Evolutionary conservation across 768 basidiomycete genomes (phyloP), one percentile per base, ranked within the genome.

Genomic region (Boletus tylopilopsis): DNA sequence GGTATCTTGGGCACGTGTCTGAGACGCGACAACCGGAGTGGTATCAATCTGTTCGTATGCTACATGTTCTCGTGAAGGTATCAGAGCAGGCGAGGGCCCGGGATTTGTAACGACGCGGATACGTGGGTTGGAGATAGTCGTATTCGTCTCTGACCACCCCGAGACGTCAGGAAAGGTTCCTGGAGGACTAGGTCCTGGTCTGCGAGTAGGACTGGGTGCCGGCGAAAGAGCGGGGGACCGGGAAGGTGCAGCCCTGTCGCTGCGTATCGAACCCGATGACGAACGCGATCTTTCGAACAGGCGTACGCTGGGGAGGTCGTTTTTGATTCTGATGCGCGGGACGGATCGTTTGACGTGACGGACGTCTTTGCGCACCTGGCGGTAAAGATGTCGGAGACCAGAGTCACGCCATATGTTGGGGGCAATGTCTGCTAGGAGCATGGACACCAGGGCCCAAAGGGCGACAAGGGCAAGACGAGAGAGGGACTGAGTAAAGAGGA

Each of bases 401-500:
- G 64, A 61, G 42, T 79, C 79, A 15, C 67, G 66, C 71, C 72
- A 78, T 9, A 81, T 48, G 13, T 68, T 69, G 22, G 78, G 74
- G 2, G 73, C 67, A 30, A 81, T 64, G 56, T 81, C 81, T 24
- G 80, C 71, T 35, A 81, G 66, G 25, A 82, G 68, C 68, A 79
- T 72, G 29, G 77, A 77, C 33, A 82, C 58, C 18, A 72, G 66
- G 1, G 80, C 73, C 80, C 80, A 82, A 13, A 81, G 68, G 19
- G 72, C 56, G 25, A 79, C 73, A n/a, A 82, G 69, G 41, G 71
- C 56, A 47, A 79, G 63, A 34, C 74, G 70, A 24, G 67, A 67
- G 36, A 78, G 32, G 51, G 73, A 78, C 36, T 82, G 80, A 4
- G 85, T 86, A 63, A 84, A 71, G 38, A 85, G 67, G 47, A 85